These are phyloP conservation scores for Trypanosomatidae sp. DNA, from an alignment of 208 protist species.

Conservation along the genomic window DNA sequence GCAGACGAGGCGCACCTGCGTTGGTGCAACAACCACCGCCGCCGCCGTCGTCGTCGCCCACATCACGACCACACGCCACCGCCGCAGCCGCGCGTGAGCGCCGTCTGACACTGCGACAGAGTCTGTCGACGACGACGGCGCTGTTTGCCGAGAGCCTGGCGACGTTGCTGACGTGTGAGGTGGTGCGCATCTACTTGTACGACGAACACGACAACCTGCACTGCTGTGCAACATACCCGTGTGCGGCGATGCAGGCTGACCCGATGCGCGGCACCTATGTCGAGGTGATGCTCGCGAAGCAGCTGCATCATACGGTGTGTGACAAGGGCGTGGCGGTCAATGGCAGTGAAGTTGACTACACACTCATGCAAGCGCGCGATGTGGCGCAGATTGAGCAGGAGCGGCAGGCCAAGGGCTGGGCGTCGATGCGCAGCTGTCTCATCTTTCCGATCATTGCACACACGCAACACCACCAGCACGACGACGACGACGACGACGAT, in stretches of 20 bases:
- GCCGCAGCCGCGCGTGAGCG: background rate
- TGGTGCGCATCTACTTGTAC: constrained; percentile 81
- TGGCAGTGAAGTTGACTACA: constrained; percentile 17
- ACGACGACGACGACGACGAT: background rate
- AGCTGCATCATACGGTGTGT: constrained; percentile 68
- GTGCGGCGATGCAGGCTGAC: constrained; percentile 21
- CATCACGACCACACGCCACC: too few relatives aligned
- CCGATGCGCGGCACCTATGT: constrained; percentile 54
- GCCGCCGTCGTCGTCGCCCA: too few relatives aligned
- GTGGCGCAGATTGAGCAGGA: constrained; percentile 16
- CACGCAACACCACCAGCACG: constrained; percentile 9
- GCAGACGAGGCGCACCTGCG: background rate
- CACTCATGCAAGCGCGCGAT: constrained; percentile 12
- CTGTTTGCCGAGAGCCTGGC: constrained; percentile 73
- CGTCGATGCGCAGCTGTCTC: constrained; percentile 71
- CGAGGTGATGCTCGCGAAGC: constrained; percentile 69
- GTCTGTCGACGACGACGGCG: constrained; percentile 25
- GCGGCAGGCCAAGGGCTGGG: constrained; percentile 23
- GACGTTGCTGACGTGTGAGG: constrained; percentile 58
- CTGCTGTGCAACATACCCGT: constrained; percentile 54
- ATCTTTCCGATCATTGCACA: constrained; percentile 66
- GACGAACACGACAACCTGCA: constrained; percentile 57
- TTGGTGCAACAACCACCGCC: too few relatives aligned
- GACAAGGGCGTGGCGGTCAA: constrained; percentile 62
- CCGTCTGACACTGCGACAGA: constrained; percentile 2